These are phyloP conservation scores for Aureobasidium musti DNA, from an alignment of 2,329 filamentous ascomycete species.

Conservation along the genomic window DNA sequence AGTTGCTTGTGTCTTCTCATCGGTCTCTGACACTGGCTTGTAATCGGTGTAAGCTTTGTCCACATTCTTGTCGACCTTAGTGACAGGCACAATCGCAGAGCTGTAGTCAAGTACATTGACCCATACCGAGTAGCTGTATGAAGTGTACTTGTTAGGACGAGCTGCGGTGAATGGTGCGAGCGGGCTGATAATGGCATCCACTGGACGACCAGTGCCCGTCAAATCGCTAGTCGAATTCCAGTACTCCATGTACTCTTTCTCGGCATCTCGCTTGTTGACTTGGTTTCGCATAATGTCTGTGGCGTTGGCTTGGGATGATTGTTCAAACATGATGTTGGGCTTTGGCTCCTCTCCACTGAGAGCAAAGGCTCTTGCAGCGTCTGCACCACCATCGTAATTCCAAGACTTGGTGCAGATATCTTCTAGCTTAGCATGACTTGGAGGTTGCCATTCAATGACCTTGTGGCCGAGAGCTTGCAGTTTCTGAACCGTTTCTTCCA, in stretches of 20 bases:
- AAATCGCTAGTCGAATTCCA: constrained; percentile 59
- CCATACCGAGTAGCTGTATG: constrained; percentile 49
- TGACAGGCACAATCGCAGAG: constrained; percentile 57
- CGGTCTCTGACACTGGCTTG: constrained; percentile 43
- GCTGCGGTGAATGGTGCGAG: constrained; percentile 55
- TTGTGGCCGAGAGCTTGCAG: constrained; percentile 58
- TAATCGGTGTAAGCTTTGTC: constrained; percentile 47
- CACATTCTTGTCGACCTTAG: constrained; percentile 53
- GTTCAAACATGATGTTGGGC: constrained; percentile 47
- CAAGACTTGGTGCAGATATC: constrained; percentile 45
- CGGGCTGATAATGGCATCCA: constrained; percentile 59
- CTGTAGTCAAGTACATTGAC: constrained; percentile 62
- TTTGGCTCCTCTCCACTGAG: constrained; percentile 59
- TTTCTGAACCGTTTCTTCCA: constrained; percentile 54
- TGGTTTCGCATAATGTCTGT: constrained; percentile 53
- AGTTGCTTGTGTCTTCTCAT: constrained; percentile 44
- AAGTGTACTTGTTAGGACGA: constrained; percentile 51
- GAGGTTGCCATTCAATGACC: constrained; percentile 61
- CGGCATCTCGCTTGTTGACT: constrained; percentile 56
- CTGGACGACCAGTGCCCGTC: constrained; percentile 51
- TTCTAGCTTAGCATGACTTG: constrained; percentile 46
- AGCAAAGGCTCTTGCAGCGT: constrained; percentile 53
- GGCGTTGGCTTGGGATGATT: constrained; percentile 45
- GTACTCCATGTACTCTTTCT: constrained; percentile 63
- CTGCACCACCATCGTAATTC: constrained; percentile 54